phyloP scores from a whole-genome alignment of 2,329 filamentous ascomycete genomes.

The Zasmidium angulare region DNA sequence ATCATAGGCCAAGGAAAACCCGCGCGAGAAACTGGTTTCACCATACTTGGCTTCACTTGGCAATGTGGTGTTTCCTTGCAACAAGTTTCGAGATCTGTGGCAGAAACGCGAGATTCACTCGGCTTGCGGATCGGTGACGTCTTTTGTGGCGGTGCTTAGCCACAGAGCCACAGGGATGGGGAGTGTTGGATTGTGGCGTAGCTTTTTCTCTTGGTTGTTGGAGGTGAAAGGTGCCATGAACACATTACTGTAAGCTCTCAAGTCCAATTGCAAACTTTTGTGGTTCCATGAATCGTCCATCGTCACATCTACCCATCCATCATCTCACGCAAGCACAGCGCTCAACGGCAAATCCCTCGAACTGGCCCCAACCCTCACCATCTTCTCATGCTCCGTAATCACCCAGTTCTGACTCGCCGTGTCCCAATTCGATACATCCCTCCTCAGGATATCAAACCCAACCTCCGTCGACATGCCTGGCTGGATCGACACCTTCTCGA shows the following conservation, averaged over 20 bases:
- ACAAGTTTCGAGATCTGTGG: not conserved
- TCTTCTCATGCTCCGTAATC: slow-evolving; percentile 25
- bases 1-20: not conserved
- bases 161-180: no score
- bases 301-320: not conserved
- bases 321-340: not conserved
- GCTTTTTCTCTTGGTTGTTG: no score
- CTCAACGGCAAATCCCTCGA: slow-evolving; percentile 23
- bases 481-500: slow-evolving; percentile 38
- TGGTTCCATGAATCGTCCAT: not conserved
- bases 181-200: no score
- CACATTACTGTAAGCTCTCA: no score
- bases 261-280: not conserved
- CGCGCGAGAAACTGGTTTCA: not conserved
- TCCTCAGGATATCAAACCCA: slow-evolving; percentile 19
- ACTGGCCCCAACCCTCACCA: slow-evolving; percentile 31
- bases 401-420: slow-evolving; percentile 48
- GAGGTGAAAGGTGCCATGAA: no score
- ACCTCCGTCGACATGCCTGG: slow-evolving; percentile 22
- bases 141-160: no score
- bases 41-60: not conserved
- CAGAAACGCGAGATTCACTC: not conserved
- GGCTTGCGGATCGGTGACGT: no score
- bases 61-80: not conserved
- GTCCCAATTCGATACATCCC: slow-evolving; percentile 26